Percentiles rank a stretch among this genome's conserved stretches.
These are phyloP conservation scores for Linnemannia zychae DNA, from an alignment of 192 early-diverging fungal genomes.

Conservation along the genomic window DNA sequence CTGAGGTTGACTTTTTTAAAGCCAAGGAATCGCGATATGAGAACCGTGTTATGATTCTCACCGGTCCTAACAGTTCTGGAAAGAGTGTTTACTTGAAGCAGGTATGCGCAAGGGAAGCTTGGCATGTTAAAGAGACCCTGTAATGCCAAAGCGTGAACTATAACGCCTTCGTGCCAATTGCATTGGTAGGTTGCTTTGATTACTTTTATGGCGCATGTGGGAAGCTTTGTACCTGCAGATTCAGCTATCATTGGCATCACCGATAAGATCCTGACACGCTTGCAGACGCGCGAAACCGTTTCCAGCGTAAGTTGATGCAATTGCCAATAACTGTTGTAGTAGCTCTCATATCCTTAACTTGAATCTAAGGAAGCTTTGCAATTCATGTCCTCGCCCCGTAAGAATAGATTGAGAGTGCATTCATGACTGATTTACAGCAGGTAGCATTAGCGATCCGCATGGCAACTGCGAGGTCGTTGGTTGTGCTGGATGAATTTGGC, in stretches of 20 bases:
- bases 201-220: conserved; percentile 91
- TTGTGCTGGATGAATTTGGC: conserved; percentile 89
- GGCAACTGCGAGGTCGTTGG: conserved; percentile 67
- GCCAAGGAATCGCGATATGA: neutral
- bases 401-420: conserved; percentile 74
- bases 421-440: conserved; percentile 81
- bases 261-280: conserved; percentile 83
- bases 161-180: too few species aligned
- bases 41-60: conserved; percentile 73
- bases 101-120: conserved; percentile 18
- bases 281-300: conserved; percentile 79
- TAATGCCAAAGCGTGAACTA: too few species aligned
- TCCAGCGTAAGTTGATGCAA: conserved; percentile 62
- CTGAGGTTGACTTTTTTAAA: neutral
- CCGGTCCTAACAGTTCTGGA: conserved; percentile 90
- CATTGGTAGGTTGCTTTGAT: conserved; percentile 84
- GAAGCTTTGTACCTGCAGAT: conserved; percentile 89
- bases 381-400: neutral
- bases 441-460: conserved; percentile 63
- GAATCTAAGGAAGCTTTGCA: neutral
- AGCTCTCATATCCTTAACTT: too few species aligned
- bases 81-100: conserved; percentile 84
- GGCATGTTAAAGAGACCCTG: neutral
- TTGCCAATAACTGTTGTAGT: too few species aligned
- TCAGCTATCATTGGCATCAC: conserved; percentile 78